Evolutionary conservation across 2,329 filamentous ascomycete species (phyloP).

Genomic region (Fusarium heterosporum): DNA sequence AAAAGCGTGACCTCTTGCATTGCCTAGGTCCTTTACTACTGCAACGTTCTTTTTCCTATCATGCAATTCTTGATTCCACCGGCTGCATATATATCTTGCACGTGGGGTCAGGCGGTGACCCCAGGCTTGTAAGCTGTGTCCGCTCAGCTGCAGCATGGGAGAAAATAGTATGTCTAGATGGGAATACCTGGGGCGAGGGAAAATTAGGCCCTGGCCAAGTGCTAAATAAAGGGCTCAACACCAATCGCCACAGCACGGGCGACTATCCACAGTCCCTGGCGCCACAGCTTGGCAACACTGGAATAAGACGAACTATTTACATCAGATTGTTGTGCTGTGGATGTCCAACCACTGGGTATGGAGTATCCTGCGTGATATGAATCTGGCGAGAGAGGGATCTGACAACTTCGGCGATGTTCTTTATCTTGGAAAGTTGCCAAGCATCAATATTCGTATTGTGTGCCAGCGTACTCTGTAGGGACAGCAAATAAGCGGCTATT

Average conservation of each 20-base stretch:
- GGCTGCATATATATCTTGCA: conserved; percentile 38
- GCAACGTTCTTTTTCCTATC: conserved; percentile 32
- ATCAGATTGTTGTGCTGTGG: conserved; percentile 1
- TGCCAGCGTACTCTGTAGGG: neutral
- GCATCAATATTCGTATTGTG: conserved; percentile 17
- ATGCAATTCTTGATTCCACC: conserved; percentile 37
- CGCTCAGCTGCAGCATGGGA: neutral
- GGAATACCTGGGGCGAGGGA: neutral
- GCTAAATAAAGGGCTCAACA: conserved; percentile 6
- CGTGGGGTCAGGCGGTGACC: conserved; percentile 39
- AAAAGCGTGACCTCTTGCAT: conserved; percentile 26
- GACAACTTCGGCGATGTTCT: conserved; percentile 7
- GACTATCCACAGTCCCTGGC: conserved; percentile 4
- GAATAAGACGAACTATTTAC: conserved; percentile 10
- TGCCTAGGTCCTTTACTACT: conserved; percentile 13
- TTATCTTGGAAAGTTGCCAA: conserved; percentile 10
- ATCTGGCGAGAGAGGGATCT: neutral
- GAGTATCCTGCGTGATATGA: neutral
- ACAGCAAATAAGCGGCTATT: conserved; percentile 5
- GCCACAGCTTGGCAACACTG: conserved; percentile 13
- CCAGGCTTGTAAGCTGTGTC: conserved; percentile 10
- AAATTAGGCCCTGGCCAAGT: conserved; percentile 1
- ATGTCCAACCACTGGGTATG: neutral
- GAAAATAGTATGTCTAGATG: conserved; percentile 15
- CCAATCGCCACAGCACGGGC: conserved; percentile 41